Evolutionary conservation across 768 basidiomycete species (phyloP), one percentile per base, ranked within the genome.

Genomic region (Fibroporia radiculosa): DNA sequence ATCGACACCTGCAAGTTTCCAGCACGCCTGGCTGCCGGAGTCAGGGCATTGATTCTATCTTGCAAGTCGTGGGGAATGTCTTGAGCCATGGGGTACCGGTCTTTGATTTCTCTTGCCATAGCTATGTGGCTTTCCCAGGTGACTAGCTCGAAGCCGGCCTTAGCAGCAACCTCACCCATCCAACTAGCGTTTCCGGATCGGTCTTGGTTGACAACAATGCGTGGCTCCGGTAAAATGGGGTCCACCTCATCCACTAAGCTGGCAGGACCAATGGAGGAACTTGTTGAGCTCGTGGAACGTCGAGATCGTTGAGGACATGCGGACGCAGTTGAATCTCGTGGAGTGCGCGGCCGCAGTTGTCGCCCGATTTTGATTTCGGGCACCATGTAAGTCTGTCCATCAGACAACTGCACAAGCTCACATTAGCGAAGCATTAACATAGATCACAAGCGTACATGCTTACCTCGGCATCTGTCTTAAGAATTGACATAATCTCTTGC

Each of bases 51-150:
- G 62, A 88, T 73, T 42, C 73, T 65, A 57, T 88, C 84, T 45
- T 85, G 80, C 4, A 87, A 56, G 3, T 66, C 50, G 50, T 80
- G 77, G 1, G 80, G 78, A n/a, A 87, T 66, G 48, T 85, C 70
- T 45, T 61, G 67, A 2, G 76, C 56, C 6, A 47, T 47, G 36
- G 47, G 32, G 22, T 44, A 36, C 20, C 43, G 13, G 1, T 52
- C 47, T 5, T 47, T 54, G 37, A 54, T 56, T 34, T 58, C 57
- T 50, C 38, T 34, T 34, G 44, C 3, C 32, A 41, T 28, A 13
- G 10, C 32, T 25, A 16, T 18, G 36, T 34, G 43, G 42, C 57
- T 50, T 33, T 48, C 32, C 55, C 55, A 60, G 2, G 53, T 51
- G 25, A 56, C 20, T 10, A 51, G 35, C 28, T 48, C 35, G 27